These are phyloP conservation scores for Gossypium mustelinum DNA, from an alignment of 345 rosid genomes.

Conservation along the genomic window DNA sequence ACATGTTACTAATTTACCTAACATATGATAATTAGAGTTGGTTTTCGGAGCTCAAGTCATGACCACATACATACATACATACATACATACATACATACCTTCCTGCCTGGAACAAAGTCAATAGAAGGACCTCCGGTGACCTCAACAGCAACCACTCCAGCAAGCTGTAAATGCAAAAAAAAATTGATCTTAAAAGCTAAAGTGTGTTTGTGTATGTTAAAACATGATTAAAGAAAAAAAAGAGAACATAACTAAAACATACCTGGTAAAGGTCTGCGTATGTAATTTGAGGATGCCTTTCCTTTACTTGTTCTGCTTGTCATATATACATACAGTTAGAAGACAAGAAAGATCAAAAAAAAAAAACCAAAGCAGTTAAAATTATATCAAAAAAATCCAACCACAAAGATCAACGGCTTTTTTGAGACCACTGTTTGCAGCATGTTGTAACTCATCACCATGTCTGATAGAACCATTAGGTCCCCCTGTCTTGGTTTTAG, in stretches of 20 bases:
- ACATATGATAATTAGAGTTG: not conserved
- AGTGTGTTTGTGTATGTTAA: not conserved
- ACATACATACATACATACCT: not conserved
- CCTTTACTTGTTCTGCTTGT: not conserved
- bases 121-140: constrained; percentile 6
- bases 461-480: constrained; percentile 76
- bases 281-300: not conserved
- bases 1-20: not conserved
- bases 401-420: constrained; percentile 7
- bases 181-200: not conserved
- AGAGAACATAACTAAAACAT: not conserved
- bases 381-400: not conserved
- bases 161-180: constrained; percentile 3
- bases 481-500: constrained; percentile 75
- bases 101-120: constrained; percentile 3
- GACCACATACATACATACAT: not conserved
- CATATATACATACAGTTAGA: not conserved
- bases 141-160: constrained; percentile 9
- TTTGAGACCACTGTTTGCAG: not conserved
- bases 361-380: not conserved
- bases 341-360: not conserved
- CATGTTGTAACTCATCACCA: constrained; percentile 44
- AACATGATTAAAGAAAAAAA: not conserved
- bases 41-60: not conserved
- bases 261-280: constrained; percentile 9